A percentile compares a stretch with the other conserved stretches of the same genome.
These are phyloP conservation scores for Podospora didyma DNA, from an alignment of 495 filamentous ascomycete species.

Conservation along the genomic window DNA sequence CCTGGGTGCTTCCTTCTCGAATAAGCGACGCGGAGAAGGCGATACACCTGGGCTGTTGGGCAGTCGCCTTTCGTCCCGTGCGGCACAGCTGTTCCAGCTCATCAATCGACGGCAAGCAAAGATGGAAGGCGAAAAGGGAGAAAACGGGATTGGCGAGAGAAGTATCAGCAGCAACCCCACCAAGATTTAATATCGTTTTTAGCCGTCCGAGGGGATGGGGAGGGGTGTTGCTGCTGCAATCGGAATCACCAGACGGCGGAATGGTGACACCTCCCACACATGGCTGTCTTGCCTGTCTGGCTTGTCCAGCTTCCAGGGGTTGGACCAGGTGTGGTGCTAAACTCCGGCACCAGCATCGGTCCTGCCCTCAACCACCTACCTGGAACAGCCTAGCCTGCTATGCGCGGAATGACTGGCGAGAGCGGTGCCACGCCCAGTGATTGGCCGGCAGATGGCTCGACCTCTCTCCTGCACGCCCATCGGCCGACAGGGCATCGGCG, in stretches of 20 bases:
- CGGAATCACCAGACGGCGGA: no score
- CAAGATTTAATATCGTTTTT: no score
- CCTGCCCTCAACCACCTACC: conserved; percentile 33
- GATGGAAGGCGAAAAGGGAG: no score
- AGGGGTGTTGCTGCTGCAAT: no score
- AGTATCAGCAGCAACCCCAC: no score
- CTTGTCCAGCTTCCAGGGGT: no score
- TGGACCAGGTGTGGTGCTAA: neutral
- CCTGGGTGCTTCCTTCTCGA: neutral
- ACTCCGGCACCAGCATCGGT: conserved; percentile 15
- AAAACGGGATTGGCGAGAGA: no score
- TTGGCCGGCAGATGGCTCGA: conserved; percentile 13
- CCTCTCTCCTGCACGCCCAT: conserved; percentile 12
- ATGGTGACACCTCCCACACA: no score
- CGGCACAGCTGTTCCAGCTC: neutral
- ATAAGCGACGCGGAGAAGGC: neutral
- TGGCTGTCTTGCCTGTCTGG: no score
- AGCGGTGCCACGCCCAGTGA: conserved; percentile 14
- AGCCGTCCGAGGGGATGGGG: no score
- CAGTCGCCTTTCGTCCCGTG: neutral
- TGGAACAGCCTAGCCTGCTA: conserved; percentile 32
- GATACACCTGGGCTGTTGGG: no score
- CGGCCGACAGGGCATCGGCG: conserved; percentile 12
- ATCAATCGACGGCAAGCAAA: no score
- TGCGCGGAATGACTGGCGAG: conserved; percentile 21